These are phyloP conservation scores for Glycine soja DNA, from an alignment of 306 rosid genomes.

Conservation along the genomic window DNA sequence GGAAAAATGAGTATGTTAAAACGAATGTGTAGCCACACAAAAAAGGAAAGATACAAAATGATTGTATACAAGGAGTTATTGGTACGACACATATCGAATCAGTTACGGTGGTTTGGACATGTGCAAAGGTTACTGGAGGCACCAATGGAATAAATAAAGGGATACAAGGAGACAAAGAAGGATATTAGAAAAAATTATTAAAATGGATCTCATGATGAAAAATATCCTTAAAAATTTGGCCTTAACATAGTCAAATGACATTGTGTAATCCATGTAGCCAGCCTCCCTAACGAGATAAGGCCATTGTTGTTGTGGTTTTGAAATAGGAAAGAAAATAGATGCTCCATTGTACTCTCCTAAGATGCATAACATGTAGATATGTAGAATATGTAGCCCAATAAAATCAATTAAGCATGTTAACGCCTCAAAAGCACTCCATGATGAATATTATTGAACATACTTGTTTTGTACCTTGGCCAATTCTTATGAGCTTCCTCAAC, in stretches of 20 bases:
- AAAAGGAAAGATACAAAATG: neutral
- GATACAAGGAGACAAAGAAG: neutral
- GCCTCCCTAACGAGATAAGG: neutral
- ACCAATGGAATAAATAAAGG: neutral
- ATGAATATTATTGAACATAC: constrained; percentile 33
- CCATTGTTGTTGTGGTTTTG: neutral
- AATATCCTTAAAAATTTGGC: neutral
- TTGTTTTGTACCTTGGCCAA: constrained; percentile 79
- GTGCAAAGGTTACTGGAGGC: neutral
- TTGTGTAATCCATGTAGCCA: neutral
- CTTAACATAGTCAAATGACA: neutral
- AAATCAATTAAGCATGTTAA: constrained; percentile 35
- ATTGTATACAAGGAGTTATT: neutral
- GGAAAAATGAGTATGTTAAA: neutral
- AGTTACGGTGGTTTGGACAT: neutral
- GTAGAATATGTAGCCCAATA: constrained; percentile 9
- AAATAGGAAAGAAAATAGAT: constrained; percentile 39
- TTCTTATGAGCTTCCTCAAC: constrained; percentile 78
- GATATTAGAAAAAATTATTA: neutral
- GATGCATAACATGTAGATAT: constrained; percentile 2
- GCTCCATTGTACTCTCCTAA: constrained; percentile 21
- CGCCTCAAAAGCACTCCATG: constrained; percentile 27
- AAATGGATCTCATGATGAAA: neutral
- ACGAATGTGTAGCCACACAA: neutral
- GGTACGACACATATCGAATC: neutral